Percentiles rank a stretch among this genome's conserved stretches.
Conservation (phyloP, 495 filamentous ascomycete genomes). For the Aspergillus haitiensis region DNA sequence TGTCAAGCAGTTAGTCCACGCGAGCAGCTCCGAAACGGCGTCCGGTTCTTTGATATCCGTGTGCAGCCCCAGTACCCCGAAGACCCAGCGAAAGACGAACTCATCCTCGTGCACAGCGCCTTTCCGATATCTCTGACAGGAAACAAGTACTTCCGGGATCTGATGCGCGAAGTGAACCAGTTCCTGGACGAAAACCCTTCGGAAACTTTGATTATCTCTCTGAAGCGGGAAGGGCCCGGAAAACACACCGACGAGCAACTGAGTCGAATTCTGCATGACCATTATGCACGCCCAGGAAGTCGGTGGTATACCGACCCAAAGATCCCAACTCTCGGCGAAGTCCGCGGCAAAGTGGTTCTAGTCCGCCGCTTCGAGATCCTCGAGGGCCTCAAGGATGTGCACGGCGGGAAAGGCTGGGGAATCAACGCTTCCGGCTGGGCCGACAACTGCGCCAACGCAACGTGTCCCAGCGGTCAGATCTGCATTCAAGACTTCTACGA, state of each 20-base stretch:
- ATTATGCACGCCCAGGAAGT: conserved; percentile 63
- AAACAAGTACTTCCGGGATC: conserved; percentile 69
- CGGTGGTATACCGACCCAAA: conserved; percentile 77
- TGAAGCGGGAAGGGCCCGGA: conserved; percentile 90
- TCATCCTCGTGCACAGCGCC: conserved; percentile 72
- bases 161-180: conserved; percentile 65
- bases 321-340: conserved; percentile 81
- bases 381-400: conserved; percentile 57
- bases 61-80: conserved; percentile 63
- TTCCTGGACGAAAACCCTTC: conserved; percentile 78
- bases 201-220: conserved; percentile 80
- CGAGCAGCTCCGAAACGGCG: conserved; percentile 82
- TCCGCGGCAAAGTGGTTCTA: conserved; percentile 79
- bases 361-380: conserved; percentile 76
- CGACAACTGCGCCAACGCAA: conserved; percentile 80
- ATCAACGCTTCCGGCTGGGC: conserved; percentile 84
- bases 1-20: conserved; percentile 80
- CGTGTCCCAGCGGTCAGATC: conserved; percentile 69
- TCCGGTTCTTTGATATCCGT: conserved; percentile 93
- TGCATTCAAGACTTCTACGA: conserved; percentile 97
- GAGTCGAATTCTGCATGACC: conserved; percentile 63
- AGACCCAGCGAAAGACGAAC: conserved; percentile 53
- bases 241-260: conserved; percentile 78
- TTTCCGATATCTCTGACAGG: conserved; percentile 75
- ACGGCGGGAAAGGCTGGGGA: conserved; percentile 68